These are phyloP conservation scores for Pseudophaeomoniella oleicola DNA, from an alignment of 2,329 filamentous ascomycete genomes.

Conservation along the genomic window DNA sequence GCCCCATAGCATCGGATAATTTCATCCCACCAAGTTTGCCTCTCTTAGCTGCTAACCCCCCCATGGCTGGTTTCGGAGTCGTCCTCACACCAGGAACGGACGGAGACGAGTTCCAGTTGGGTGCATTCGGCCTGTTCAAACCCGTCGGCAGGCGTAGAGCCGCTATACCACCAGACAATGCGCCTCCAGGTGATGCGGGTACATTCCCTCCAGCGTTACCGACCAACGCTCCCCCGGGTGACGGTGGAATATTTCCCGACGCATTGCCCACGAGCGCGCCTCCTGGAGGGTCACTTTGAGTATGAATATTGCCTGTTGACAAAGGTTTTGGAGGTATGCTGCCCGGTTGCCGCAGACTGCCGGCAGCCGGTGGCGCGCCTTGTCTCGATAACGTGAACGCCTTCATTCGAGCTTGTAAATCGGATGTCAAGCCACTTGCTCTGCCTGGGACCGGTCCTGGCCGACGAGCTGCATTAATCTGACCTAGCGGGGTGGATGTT, in stretches of 20 bases:
- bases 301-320: conserved; percentile 6
- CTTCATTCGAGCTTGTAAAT: conserved; percentile 55
- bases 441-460: conserved; percentile 28
- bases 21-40: conserved; percentile 29
- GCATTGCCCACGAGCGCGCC: conserved; percentile 17
- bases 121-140: conserved; percentile 15
- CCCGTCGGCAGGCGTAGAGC: conserved; percentile 6
- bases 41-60: conserved; percentile 31
- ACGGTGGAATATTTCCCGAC: conserved; percentile 11
- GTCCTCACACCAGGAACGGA: conserved; percentile 21
- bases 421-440: conserved; percentile 41
- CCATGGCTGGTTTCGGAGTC: conserved; percentile 23
- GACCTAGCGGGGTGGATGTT: conserved; percentile 72
- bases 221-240: conserved; percentile 5
- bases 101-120: conserved; percentile 28
- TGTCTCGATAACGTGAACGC: conserved; percentile 53
- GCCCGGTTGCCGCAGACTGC: conserved; percentile 12
- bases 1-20: conserved; percentile 31
- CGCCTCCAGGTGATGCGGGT: conserved; percentile 3
- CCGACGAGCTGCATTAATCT: conserved; percentile 54
- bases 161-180: conserved; percentile 4
- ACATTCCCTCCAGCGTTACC: conserved; percentile 16
- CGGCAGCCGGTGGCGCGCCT: conserved; percentile 32
- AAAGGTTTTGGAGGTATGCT: conserved; percentile 4
- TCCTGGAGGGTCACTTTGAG: conserved; percentile 7